Evolutionary conservation across 2,329 filamentous ascomycete species (phyloP), one percentile per base, ranked within the genome.

Genomic region (Dothiorella sarmentorum): DNA sequence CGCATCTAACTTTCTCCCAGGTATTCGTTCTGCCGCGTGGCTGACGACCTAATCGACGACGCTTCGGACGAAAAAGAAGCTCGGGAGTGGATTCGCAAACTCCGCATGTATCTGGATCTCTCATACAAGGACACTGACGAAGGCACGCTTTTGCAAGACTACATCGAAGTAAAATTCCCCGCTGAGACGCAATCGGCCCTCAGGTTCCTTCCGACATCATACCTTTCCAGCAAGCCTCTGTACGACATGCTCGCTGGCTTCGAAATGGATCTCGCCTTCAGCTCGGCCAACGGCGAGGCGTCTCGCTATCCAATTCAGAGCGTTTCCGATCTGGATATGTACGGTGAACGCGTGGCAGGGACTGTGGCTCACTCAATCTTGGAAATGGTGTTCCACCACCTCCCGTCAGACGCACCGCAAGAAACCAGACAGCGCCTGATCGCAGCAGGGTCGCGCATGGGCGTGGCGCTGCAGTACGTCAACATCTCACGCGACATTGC

Each of bases 401-500:
- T 70, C 26, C 61, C 64, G 7, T 20, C 17, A 2, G 24, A 22
- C 5, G 40, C 29, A 20, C 29, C 57, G 6, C 63, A 69, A 4
- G 60, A 69, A 42, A 71, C 76, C 40, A 64, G 68, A 56, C 67
- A 75, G 13, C 66, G 73, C 2, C 76, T 89, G 5, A 74, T 86
- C 13, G 66, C 74, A 15, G 81, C 85, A 0, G 86, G 86, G 1
- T 77, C 78, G 18, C 76, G 79, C 26, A 90, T 90, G 87, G 88
- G 88, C 0, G 80, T 87, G 31, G 87, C 88, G 1, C 74, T 91
- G n/a, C 88, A 91, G 66, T 90, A 87, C 64, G 83, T 89, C 65
- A 91, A 91, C 66, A 90, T 91, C 61, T 85, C 87, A 3, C 84
- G 88, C 20, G 88, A 91, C 65, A 85, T 91, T n/a, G 71, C 75